Evolutionary conservation across 129 eudicot genomes (phyloP).

Genomic region (Flaveria brownii): DNA sequence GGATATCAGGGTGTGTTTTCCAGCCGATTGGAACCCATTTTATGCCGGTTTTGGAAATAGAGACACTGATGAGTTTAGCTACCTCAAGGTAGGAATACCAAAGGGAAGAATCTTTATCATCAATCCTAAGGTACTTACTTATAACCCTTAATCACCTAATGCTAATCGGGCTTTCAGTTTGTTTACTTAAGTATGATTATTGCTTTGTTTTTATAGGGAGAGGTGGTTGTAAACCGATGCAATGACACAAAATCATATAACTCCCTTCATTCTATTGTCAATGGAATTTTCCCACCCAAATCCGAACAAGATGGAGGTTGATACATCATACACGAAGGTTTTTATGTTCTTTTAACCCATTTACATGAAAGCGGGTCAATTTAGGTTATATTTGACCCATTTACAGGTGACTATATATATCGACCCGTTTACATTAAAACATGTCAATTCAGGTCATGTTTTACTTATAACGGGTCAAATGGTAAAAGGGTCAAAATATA

Average conservation of each 20-base stretch:
- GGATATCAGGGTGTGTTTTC: constrained; percentile 85
- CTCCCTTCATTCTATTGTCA: constrained; percentile 68
- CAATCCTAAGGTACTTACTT: constrained; percentile 73
- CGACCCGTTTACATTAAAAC: not conserved
- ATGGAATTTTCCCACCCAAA: constrained; percentile 76
- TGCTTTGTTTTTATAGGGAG: constrained; percentile 51
- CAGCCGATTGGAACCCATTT: constrained; percentile 77
- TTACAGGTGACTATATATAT: not conserved
- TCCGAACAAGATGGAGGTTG: constrained; percentile 54
- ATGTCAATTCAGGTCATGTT: not conserved
- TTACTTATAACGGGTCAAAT: not conserved
- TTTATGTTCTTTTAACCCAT: not conserved
- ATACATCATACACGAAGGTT: constrained; percentile 7
- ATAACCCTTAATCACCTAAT: not conserved
- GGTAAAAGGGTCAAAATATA: not conserved
- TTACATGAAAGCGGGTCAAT: constrained; percentile 11
- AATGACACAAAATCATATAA: constrained; percentile 72
- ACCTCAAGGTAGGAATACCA: constrained; percentile 86
- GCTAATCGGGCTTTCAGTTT: not conserved
- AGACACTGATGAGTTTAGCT: constrained; percentile 94
- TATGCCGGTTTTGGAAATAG: constrained; percentile 98
- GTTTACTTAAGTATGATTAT: not conserved
- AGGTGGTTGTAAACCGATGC: constrained; percentile 76
- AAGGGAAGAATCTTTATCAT: constrained; percentile 85
- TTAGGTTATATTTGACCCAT: not conserved